Evolutionary conservation across 202 grass and related monocot species (phyloP), one percentile per base, ranked within the genome.

Genomic region (Miscanthus sacchariflorus): DNA sequence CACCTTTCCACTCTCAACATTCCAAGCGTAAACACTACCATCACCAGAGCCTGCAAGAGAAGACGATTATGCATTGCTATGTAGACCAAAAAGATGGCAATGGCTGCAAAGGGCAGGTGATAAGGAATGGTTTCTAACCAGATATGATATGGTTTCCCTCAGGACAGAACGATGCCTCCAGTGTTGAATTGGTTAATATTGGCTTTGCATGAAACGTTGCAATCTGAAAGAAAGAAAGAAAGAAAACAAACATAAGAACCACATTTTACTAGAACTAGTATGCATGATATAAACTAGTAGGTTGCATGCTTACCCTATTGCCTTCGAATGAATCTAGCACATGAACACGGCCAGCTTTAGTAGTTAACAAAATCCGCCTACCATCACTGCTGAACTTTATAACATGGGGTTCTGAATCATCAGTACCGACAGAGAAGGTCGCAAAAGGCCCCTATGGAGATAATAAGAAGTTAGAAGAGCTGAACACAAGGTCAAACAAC

Each of bases 141-240:
- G 94, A 95, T 88, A 99, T 80, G 58, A 95, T 84, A 91, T 96
- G 92, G 78, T 92, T 94, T 88, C 92, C 97, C 77, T 99, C 97
- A 72, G 94, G 93, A 88, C 97, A 96, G 72, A 99, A 99, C 65
- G 97, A 96, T 80, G 97, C 97, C 76, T 99, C 94, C 54, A 99
- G 71, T 39, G 93, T 96, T 68, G 92, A 91, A 67, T 95, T 78
- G 49, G 82, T 91, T 81, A 93, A 33, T 28, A 89, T 91, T 74
- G 97, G 97, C 70, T 99, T 99, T 10, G 95, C 91, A 74, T 90
- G 93, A 83, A 87, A 99, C 1, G 86, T 93, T 52, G 91, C 86
- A 75, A 93, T 83, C 97, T 99, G 86, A 7, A 36, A 30, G 42
- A 71, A 77, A 52, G 12, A 70, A 71, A 38, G 36, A 36, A 36